These are phyloP conservation scores for Simmondsia chinensis DNA, from an alignment of 148 eudicot species.

Conservation along the genomic window DNA sequence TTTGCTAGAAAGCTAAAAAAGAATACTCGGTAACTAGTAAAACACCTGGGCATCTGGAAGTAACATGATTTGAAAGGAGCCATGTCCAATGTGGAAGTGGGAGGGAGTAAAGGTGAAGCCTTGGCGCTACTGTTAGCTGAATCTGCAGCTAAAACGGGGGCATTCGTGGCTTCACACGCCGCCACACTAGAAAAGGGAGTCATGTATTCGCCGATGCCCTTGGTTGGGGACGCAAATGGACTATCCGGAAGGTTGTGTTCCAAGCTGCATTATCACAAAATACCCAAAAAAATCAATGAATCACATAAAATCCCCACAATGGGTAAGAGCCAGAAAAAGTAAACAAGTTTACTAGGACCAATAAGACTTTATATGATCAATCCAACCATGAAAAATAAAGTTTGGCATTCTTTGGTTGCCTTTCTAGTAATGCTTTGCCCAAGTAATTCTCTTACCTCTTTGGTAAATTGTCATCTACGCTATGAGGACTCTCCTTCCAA, in stretches of 20 bases:
- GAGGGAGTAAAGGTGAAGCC: conserved; percentile 44
- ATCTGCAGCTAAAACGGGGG: conserved; percentile 6
- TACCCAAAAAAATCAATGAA: background rate
- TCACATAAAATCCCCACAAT: background rate
- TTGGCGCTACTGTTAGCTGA: conserved; percentile 29
- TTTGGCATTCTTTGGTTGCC: no score
- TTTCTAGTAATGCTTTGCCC: no score
- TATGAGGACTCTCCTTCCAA: conserved; percentile 39
- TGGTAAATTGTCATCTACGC: conserved; percentile 39
- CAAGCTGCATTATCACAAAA: conserved; percentile 35
- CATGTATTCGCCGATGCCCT: conserved; percentile 31
- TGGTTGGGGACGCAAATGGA: conserved; percentile 74
- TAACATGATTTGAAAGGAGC: conserved; percentile 74
- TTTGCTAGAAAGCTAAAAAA: no score
- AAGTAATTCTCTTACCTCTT: no score
- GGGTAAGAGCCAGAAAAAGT: background rate
- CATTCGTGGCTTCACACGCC: conserved; percentile 18
- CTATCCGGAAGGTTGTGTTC: conserved; percentile 90
- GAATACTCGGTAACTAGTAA: no score
- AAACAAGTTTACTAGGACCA: background rate
- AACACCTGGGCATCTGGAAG: conserved; percentile 88
- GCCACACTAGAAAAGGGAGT: conserved; percentile 30
- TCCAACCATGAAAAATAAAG: no score
- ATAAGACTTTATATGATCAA: no score
- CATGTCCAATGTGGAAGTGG: conserved; percentile 51